Base-by-base conservation (phyloP, 306 rosid genomes). In the Ziziphus jujuba region DNA sequence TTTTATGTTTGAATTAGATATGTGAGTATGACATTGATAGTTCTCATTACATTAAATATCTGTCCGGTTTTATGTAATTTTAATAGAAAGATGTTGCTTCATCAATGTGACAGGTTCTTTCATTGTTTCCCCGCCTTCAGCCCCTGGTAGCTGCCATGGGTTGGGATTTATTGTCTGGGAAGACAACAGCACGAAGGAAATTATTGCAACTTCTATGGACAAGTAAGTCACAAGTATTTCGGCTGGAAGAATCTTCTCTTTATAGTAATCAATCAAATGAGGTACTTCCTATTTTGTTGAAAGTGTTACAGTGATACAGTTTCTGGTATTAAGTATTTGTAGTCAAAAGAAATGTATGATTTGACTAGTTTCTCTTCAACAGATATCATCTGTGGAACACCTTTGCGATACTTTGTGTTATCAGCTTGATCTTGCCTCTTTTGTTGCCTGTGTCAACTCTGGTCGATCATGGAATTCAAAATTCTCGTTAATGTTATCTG, bases 131-230 rank as follows among this genome's bases (percentile, higher is more conserved):
- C n/a, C 91, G 83, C 45, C 98, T 93, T 78, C 93, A 80, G 76
- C 98, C 98, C 66, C 81, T 93, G 72, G 91, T 90, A 53, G 97
- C 97, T 21, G 74, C 90, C 72, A 93, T 93, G 97, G 98, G 98
- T 78, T 93, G 98, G 98, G 98, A 93, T 80, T 78, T 83, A 70
- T 81, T 93, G 75, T 80, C 93, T 3, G 95, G 98, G 44, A 91
- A 90, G 80, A 77, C 89, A 66, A 72, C 80, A 66, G 86, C 87
- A 31, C 80, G 97, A 70, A 87, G 91, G 84, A 84, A 82, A 64
- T 78, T 93, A 84, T 84, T 93, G 96, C 96, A 93, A 75, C 90
- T 83, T 51, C 90, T 93, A 43, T 90, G 98, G 98, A 86, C 81
- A 77, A 81, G 91, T 75, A 93, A 87, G 87, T 84, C 91, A 28